Evolutionary conservation across 2,329 filamentous ascomycete species (phyloP).

Genomic region (Colletotrichum caudatum): DNA sequence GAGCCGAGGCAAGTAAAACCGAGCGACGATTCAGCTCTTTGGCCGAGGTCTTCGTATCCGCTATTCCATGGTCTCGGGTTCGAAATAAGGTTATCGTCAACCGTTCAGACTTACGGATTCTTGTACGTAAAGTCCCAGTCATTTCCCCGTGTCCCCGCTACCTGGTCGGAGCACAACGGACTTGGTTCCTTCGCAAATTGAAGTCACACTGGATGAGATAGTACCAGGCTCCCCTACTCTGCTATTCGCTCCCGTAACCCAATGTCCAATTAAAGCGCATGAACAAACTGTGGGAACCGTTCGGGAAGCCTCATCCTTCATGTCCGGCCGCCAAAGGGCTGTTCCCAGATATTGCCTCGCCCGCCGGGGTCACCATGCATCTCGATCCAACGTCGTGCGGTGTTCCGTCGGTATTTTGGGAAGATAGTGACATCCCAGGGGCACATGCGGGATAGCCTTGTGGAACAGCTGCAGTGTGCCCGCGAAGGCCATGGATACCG

Average conservation of each 20-base stretch:
- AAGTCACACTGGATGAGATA: conserved; percentile 6
- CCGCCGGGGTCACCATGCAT: not conserved
- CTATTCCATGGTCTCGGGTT: not conserved
- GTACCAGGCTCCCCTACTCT: too few species aligned
- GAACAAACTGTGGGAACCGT: conserved; percentile 2
- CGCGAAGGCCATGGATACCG: conserved; percentile 5
- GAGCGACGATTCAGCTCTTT: not conserved
- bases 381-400: conserved; percentile 10
- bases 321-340: conserved; percentile 16
- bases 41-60: not conserved
- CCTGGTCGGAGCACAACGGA: not conserved
- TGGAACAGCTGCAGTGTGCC: conserved; percentile 12
- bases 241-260: not conserved
- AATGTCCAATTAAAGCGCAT: not conserved
- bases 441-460: conserved; percentile 31
- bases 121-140: conserved; percentile 31
- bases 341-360: conserved; percentile 4
- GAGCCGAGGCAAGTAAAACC: not conserved
- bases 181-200: not conserved
- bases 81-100: conserved; percentile 34
- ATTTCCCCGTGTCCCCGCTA: conserved; percentile 23
- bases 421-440: conserved; percentile 21
- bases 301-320: conserved; percentile 19
- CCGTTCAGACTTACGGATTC: conserved; percentile 14
- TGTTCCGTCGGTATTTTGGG: not conserved